Percentiles rank a stretch among this genome's conserved stretches.
These are phyloP conservation scores for Jacaranda copaia DNA, from an alignment of 257 asterid species.

Conservation along the genomic window DNA sequence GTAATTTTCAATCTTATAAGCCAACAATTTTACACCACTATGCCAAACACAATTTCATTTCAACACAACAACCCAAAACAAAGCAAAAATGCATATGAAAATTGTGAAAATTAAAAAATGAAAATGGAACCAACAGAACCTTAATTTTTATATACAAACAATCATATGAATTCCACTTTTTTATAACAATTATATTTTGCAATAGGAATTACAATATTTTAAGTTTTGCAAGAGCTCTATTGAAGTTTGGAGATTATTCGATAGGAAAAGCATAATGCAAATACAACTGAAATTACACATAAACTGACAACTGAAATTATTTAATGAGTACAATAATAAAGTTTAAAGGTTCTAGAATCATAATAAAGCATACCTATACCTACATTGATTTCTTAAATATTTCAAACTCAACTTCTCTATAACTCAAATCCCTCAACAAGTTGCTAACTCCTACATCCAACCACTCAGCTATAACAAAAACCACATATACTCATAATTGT, in stretches of 20 bases:
- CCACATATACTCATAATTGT: background rate
- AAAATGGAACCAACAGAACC: no score
- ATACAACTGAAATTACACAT: background rate
- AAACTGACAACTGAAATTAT: background rate
- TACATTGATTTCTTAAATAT: background rate
- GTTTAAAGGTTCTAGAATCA: background rate
- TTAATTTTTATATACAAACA: background rate
- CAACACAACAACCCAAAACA: no score
- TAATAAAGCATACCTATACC: background rate
- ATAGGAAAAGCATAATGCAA: background rate
- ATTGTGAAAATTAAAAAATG: no score
- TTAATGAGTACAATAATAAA: background rate
- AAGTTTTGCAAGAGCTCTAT: background rate
- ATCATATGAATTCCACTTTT: no score
- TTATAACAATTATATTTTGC: background rate
- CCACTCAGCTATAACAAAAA: constrained; percentile 10
- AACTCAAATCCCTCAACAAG: background rate
- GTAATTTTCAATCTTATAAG: no score
- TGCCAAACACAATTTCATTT: no score
- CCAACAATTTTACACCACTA: no score
- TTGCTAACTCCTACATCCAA: background rate
- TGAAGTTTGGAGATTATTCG: background rate
- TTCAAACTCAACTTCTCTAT: background rate
- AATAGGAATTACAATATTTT: background rate
- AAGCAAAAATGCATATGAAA: no score